Base-by-base conservation (phyloP, 805 yeast genomes). In the Pichia deserticola region DNA sequence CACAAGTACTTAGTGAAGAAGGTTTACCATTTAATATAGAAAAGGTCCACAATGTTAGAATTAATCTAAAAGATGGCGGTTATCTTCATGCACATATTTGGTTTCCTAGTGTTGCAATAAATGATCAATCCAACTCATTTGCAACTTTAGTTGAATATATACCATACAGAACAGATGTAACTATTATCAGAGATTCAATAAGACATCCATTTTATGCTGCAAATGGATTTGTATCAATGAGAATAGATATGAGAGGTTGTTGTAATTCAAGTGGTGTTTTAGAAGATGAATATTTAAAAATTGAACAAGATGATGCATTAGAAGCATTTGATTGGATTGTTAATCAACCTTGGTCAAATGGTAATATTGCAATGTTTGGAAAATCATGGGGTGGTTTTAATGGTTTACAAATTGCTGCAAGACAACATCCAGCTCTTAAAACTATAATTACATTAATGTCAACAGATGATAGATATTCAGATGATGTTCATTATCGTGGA, bases 321-420 rank as follows among this genome's bases (percentile, higher is more conserved):
- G 74, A 70, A 38, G 64, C 67, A 2, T 72, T 73, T 45, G 74
- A 72, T 51, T 73, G 75, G 75, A 68, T 73, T 15, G 45, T 62
- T 4, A 45, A 50, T 27, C 77, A 73, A 53, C 36, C 45, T 0
- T 73, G 76, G 76, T 71, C 76, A 36, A 73, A 73, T 53, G 77
- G 76, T 12, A 66, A 63, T 47, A 66, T 73, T 48, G 77, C 70
- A 20, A 71, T 72, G 73, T 71, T 73, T 62, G 77, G 77, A 36
- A 73, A 73, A 55, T 72, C 76, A 1, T 73, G 77, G 77, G 76
- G 74, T 46, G 77, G 77, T 1, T 73, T 73, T 59, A 73, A 73
- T 52, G 72, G 75, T 7, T 59, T 73, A 35, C 77, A 73, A 54
- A 59, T 73, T 28, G 76, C 77, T 11, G 73, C 73, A 6, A 64